Evolutionary conservation across 306 rosid genomes (phyloP).

Genomic region (Erythrophleum fordii): DNA sequence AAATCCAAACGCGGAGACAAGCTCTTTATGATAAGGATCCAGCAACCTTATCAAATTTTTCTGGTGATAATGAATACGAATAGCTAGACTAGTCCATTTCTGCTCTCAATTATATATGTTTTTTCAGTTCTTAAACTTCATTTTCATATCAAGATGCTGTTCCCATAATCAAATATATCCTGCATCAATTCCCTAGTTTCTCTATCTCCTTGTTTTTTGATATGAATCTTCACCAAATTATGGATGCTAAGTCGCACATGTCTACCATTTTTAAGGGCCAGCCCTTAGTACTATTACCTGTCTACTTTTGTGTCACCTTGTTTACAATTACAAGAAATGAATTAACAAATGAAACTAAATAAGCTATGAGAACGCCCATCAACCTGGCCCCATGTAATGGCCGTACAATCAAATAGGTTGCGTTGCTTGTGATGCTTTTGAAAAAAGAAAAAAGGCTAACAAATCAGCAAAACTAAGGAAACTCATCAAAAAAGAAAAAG

Average conservation of each 20-base stretch:
- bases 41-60: conserved; percentile 45
- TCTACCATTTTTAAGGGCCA: conserved; percentile 51
- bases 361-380: too few species aligned
- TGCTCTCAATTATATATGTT: conserved; percentile 33
- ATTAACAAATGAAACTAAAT: background rate
- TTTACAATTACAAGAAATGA: conserved; percentile 30
- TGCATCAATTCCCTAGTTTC: background rate
- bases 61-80: conserved; percentile 37
- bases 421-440: too few species aligned
- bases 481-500: too few species aligned
- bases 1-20: conserved; percentile 41
- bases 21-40: conserved; percentile 32
- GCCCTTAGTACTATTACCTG: conserved; percentile 36
- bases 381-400: background rate
- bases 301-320: conserved; percentile 31
- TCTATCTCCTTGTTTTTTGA: conserved; percentile 33
- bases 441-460: too few species aligned
- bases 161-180: conserved; percentile 35
- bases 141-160: conserved; percentile 50
- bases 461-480: too few species aligned
- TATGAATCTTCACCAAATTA: conserved; percentile 51
- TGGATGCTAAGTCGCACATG: conserved; percentile 50
- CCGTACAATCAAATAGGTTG: too few species aligned
- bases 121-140: conserved; percentile 55
- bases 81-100: conserved; percentile 45